A percentile compares a stretch with the other conserved stretches of the same genome.
Conservation (phyloP, 2,329 filamentous ascomycete species). For the Ceratocystis harringtonii region DNA sequence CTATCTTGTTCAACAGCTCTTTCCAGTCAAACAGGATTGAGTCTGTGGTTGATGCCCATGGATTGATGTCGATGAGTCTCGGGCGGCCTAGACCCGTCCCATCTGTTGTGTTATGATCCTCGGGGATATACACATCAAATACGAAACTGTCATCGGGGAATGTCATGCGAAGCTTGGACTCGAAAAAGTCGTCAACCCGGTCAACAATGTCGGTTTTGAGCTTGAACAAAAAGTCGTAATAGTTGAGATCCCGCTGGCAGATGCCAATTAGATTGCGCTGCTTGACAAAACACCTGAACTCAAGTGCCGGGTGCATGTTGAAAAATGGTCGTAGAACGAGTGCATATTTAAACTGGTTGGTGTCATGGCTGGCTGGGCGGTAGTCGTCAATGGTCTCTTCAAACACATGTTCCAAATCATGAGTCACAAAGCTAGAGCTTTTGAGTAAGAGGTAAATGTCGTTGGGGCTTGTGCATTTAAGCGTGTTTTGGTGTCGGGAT, state of each 20-base stretch:
- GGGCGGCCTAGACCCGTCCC: slow-evolving; percentile 49
- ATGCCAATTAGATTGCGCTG: slow-evolving; percentile 65
- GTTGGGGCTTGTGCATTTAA: slow-evolving; percentile 76
- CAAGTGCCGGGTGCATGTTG: slow-evolving; percentile 73
- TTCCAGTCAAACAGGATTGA: slow-evolving; percentile 79
- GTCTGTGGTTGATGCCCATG: slow-evolving; percentile 83
- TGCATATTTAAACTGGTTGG: slow-evolving; percentile 49
- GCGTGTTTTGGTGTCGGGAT: slow-evolving; percentile 64
- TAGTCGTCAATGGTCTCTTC: slow-evolving; percentile 44
- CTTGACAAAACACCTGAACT: slow-evolving; percentile 93
- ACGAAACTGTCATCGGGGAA: slow-evolving; percentile 76
- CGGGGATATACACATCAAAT: slow-evolving; percentile 86
- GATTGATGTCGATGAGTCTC: slow-evolving; percentile 85
- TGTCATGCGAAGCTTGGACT: slow-evolving; percentile 52
- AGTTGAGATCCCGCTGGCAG: slow-evolving; percentile 76
- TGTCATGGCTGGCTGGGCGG: slow-evolving; percentile 31
- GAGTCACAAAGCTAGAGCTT: slow-evolving; percentile 83
- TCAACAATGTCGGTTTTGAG: slow-evolving; percentile 51
- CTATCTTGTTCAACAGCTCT: slow-evolving; percentile 62
- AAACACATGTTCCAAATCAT: slow-evolving; percentile 87
- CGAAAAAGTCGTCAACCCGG: slow-evolving; percentile 65
- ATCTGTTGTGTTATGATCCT: slow-evolving; percentile 37
- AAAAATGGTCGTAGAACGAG: slow-evolving; percentile 81
- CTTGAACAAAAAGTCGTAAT: slow-evolving; percentile 63
- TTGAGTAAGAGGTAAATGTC: slow-evolving; percentile 92